Evolutionary conservation across 2,329 filamentous ascomycete genomes (phyloP).

Genomic region (Cladosporium colombiae): DNA sequence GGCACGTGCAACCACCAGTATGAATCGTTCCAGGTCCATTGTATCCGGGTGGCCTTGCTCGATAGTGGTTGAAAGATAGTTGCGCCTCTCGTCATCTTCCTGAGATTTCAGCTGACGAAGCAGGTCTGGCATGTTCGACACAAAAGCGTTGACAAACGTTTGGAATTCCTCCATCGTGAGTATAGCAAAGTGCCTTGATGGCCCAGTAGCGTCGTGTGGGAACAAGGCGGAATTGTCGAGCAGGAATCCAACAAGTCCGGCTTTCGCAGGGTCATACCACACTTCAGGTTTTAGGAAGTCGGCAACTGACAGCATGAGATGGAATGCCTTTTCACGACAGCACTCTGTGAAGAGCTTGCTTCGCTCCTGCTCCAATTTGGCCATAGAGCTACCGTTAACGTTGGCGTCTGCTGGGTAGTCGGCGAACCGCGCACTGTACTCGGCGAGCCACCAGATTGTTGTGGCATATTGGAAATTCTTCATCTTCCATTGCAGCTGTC

Average conservation of each 20-base stretch:
- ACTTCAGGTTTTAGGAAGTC: conserved; percentile 77
- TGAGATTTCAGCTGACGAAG: conserved; percentile 81
- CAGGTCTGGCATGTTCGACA: conserved; percentile 92
- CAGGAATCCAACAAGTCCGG: conserved; percentile 77
- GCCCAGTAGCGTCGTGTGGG: conserved; percentile 63
- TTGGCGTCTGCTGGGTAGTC: conserved; percentile 19
- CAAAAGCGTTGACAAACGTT: conserved; percentile 85
- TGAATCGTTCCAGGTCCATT: conserved; percentile 76
- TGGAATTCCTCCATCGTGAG: conserved; percentile 80
- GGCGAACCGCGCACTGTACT: conserved; percentile 79
- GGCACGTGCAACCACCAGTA: conserved; percentile 87
- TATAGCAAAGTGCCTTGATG: conserved; percentile 70
- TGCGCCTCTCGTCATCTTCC: conserved; percentile 78
- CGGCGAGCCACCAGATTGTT: conserved; percentile 82
- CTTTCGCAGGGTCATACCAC: conserved; percentile 85
- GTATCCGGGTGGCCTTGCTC: conserved; percentile 41
- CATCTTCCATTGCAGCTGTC: conserved; percentile 70
- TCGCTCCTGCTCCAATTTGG: conserved; percentile 59
- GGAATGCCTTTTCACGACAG: conserved; percentile 84
- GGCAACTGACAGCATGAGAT: conserved; percentile 84
- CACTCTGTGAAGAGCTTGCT: conserved; percentile 70
- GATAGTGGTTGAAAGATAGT: conserved; percentile 42
- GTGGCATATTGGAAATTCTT: conserved; percentile 77
- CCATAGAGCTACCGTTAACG: conserved; percentile 13
- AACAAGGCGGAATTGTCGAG: conserved; percentile 76